These are phyloP conservation scores for Rhodotorula sp. DNA, from an alignment of 1,284 basidiomycete genomes.

Conservation along the genomic window DNA sequence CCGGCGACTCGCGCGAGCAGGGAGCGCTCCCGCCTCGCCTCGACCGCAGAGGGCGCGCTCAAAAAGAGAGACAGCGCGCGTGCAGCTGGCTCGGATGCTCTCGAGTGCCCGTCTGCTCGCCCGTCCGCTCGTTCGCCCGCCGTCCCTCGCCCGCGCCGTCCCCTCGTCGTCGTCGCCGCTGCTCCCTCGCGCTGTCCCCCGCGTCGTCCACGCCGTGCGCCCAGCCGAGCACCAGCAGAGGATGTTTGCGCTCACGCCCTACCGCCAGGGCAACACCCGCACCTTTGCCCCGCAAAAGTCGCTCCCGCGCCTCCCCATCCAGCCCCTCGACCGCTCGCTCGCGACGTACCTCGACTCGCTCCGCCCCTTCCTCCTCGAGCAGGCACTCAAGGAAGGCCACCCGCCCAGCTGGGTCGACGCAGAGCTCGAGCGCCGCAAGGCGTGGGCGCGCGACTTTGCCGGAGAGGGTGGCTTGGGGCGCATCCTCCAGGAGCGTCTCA, in stretches of 20 bases:
- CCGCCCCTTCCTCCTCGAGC: slow-evolving; percentile 75
- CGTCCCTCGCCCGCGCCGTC: not conserved
- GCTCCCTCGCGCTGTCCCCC: not conserved
- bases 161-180: not conserved
- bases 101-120: too few relatives aligned
- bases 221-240: slow-evolving; percentile 4
- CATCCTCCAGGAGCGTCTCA: slow-evolving; percentile 73
- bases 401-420: slow-evolving; percentile 61
- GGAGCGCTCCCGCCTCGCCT: too few relatives aligned
- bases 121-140: not conserved
- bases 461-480: slow-evolving; percentile 64
- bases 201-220: not conserved
- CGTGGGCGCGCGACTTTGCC: slow-evolving; percentile 73
- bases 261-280: slow-evolving; percentile 50
- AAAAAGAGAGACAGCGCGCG: too few relatives aligned
- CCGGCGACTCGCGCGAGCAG: too few relatives aligned
- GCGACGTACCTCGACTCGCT: slow-evolving; percentile 77
- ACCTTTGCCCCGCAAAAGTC: slow-evolving; percentile 50
- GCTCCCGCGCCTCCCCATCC: slow-evolving; percentile 77
- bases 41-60: too few relatives aligned
- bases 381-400: slow-evolving; percentile 57
- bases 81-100: not conserved
- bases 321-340: slow-evolving; percentile 73
- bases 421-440: slow-evolving; percentile 63
- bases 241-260: slow-evolving; percentile 52